These are phyloP conservation scores for Aspergillus tamarii DNA, from an alignment of 2,329 filamentous ascomycete species.

Conservation along the genomic window DNA sequence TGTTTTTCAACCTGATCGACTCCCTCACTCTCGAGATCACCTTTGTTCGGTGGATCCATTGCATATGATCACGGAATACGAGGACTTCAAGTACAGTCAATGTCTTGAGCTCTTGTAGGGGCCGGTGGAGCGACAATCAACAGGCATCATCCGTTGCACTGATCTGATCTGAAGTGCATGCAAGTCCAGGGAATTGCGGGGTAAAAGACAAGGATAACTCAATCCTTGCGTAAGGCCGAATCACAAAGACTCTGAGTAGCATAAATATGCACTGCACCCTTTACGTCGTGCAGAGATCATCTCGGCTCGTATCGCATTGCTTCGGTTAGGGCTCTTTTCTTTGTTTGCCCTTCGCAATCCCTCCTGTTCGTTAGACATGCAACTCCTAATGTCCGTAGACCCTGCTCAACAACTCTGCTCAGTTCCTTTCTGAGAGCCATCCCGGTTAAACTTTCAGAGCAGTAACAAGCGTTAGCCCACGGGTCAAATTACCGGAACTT, in stretches of 20 bases:
- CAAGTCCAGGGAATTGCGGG: background rate
- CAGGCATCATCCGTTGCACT: background rate
- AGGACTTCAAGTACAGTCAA: background rate
- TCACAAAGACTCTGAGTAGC: background rate
- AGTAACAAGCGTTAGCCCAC: background rate
- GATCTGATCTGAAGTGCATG: background rate
- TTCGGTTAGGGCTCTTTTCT: background rate
- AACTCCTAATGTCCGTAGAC: too few species aligned
- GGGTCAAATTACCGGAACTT: background rate
- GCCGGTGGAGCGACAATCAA: background rate
- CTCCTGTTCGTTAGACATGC: too few species aligned
- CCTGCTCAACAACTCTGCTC: too few species aligned
- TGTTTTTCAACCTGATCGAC: background rate
- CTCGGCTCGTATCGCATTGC: background rate
- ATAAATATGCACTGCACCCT: background rate
- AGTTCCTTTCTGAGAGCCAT: too few species aligned
- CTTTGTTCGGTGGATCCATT: background rate
- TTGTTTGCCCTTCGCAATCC: too few species aligned
- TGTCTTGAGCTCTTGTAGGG: background rate
- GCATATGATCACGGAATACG: background rate
- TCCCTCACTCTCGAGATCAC: background rate
- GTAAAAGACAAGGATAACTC: background rate
- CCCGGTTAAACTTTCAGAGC: background rate
- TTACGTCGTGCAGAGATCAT: background rate
- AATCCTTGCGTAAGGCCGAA: background rate